Evolutionary conservation across 2,329 filamentous ascomycete species (phyloP).

Genomic region (Xylaria sp.): DNA sequence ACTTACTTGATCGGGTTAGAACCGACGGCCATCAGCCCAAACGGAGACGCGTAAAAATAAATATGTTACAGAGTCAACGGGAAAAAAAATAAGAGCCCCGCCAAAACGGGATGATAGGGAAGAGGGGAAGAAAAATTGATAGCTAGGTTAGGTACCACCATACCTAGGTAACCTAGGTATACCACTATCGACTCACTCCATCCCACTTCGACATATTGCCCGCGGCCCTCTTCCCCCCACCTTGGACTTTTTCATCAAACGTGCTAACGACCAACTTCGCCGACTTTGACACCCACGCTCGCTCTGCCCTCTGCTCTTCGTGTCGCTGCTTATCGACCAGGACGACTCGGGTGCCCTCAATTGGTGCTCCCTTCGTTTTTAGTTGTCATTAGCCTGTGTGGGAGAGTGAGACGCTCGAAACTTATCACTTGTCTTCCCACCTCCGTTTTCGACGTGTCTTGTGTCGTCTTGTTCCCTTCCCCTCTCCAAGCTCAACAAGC

Average conservation of each 20-base stretch:
- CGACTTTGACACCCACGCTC: conserved; percentile 26
- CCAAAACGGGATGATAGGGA: conserved; percentile 35
- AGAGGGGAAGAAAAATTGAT: conserved; percentile 30
- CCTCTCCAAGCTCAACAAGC: conserved; percentile 21
- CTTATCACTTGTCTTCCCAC: conserved; percentile 15
- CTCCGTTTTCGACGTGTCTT: conserved; percentile 8
- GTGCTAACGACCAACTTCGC: conserved; percentile 18
- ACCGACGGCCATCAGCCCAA: background rate
- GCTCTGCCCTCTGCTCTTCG: conserved; percentile 5
- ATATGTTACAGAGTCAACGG: background rate
- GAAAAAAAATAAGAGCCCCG: conserved; percentile 20
- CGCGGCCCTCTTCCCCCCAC: conserved; percentile 31
- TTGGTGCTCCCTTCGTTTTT: conserved; percentile 21
- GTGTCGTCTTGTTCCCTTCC: background rate
- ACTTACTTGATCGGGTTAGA: conserved; percentile 31
- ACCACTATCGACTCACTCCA: conserved; percentile 25
- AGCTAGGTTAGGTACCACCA: conserved; percentile 1
- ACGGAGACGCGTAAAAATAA: conserved; percentile 16
- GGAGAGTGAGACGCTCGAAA: background rate
- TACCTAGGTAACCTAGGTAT: conserved; percentile 5
- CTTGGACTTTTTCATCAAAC: background rate
- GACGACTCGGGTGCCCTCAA: conserved; percentile 21
- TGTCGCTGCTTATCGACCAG: conserved; percentile 29
- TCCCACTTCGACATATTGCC: conserved; percentile 30
- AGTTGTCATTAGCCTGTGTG: conserved; percentile 31